Base-by-base conservation (phyloP, 345 rosid species). In the Luvunga scandens region DNA sequence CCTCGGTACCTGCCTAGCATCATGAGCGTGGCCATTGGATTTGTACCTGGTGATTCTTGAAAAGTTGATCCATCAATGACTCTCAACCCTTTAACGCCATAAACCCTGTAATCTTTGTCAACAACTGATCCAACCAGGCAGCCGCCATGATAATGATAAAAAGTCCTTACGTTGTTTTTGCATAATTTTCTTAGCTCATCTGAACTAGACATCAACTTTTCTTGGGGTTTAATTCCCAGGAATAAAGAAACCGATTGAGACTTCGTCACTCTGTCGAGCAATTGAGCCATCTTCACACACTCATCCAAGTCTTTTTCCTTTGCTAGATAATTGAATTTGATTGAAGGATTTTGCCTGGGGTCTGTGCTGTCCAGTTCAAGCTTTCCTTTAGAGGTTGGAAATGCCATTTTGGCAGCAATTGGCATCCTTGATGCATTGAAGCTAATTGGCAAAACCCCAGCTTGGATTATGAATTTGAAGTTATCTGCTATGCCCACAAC, bases 1-100 rank as follows among this genome's bases (percentile, higher is more conserved):
- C 95, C 94, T 85, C 88, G 94, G 64, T 91, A 92, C 62, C 97
- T 86, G 31, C 98, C 98, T 25, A 92, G 82, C 95, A 92, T 92
- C 73, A 92, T 39, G 7, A 89, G 77, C 1, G 95, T 91, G 0
- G 94, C 94, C 97, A 90, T 90, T n/a, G 98, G 97, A 66, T 92
- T 94, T 27, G 95, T 90, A 18, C 95, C 97, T 2, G 95, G 98
- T 16, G 95, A 92, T 69, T 91, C 93, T 62, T 76, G 68, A 50
- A 91, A 87, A 21, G 95, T 94, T 48, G 96, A 92, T 4, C 96
- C 57, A 0, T 53, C 57, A 53, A 53, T 53, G 1, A 53, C 98
- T 95, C 96, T 89, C 81, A 91, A 71, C 0, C 91, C 78, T 66
- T 83, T 72, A 2, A 83, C 81, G 6, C 93, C 90, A 24, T 79